Evolutionary conservation across 2,329 filamentous ascomycete species (phyloP).

Genomic region (Venturia asperata): DNA sequence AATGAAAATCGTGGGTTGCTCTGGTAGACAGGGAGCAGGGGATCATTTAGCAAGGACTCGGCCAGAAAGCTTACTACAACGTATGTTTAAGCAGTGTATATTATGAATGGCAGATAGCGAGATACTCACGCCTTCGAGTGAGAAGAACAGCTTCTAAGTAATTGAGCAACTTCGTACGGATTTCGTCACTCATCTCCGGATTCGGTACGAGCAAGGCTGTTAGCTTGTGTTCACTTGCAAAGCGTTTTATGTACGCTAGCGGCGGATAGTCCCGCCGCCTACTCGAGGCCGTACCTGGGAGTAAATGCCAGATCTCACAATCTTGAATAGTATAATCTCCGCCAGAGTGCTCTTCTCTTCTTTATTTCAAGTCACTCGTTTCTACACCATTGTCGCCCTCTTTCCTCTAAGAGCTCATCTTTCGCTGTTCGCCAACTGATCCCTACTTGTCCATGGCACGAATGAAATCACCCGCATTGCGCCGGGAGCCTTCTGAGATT

Average conservation of each 20-base stretch:
- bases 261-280: not conserved
- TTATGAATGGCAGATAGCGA: too few species aligned
- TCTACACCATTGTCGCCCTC: not conserved
- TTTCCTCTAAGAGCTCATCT: not conserved
- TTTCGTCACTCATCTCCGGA: too few species aligned
- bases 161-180: too few species aligned
- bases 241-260: not conserved
- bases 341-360: not conserved
- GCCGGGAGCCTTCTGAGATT: constrained; percentile 28
- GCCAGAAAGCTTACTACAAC: too few species aligned
- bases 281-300: not conserved
- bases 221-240: too few species aligned
- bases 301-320: constrained; percentile 12
- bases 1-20: too few species aligned
- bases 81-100: too few species aligned
- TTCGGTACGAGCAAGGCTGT: not conserved
- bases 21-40: too few species aligned
- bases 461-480: constrained; percentile 25
- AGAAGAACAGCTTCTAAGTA: too few species aligned
- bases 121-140: too few species aligned
- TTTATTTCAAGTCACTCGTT: not conserved
- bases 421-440: not conserved
- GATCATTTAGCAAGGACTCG: too few species aligned
- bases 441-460: constrained; percentile 26
- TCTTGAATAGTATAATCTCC: not conserved